Conservation (phyloP, 306 rosid genomes). For the Medicago arabica region DNA sequence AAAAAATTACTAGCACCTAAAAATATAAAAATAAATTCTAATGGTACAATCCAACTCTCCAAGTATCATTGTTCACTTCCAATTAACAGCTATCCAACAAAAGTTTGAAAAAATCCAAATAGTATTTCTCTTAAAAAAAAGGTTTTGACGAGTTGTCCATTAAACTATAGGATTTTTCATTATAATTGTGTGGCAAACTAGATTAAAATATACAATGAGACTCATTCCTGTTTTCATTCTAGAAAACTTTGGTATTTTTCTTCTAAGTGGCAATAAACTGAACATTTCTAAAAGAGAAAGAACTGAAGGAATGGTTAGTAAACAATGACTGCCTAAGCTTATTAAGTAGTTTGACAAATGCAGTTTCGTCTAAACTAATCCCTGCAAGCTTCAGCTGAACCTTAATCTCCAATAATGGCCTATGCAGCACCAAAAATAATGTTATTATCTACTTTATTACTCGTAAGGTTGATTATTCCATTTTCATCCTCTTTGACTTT, state of each 20-base stretch:
- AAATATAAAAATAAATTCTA: too few relatives aligned
- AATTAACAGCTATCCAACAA: background rate
- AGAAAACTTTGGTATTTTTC: background rate
- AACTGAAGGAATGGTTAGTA: background rate
- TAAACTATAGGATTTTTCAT: background rate
- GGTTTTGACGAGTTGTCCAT: background rate
- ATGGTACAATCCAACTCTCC: background rate
- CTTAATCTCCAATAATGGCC: background rate
- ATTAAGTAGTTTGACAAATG: background rate
- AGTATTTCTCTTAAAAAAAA: background rate
- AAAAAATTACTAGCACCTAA: too few relatives aligned
- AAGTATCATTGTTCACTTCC: background rate
- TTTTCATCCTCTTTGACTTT: slow-evolving; percentile 27
- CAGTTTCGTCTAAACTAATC: slow-evolving; percentile 4
- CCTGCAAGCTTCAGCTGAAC: background rate
- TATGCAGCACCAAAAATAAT: background rate
- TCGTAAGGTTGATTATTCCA: slow-evolving; percentile 25
- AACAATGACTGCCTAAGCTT: background rate
- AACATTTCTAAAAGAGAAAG: background rate
- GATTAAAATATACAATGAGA: background rate
- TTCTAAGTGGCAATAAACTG: slow-evolving; percentile 1
- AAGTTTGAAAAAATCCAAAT: slow-evolving; percentile 7
- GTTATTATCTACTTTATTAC: slow-evolving; percentile 15
- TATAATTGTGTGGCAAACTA: background rate
- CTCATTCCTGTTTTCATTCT: slow-evolving; percentile 10